Conservation (phyloP, 345 rosid species). For the Tarenaya hassleriana region DNA sequence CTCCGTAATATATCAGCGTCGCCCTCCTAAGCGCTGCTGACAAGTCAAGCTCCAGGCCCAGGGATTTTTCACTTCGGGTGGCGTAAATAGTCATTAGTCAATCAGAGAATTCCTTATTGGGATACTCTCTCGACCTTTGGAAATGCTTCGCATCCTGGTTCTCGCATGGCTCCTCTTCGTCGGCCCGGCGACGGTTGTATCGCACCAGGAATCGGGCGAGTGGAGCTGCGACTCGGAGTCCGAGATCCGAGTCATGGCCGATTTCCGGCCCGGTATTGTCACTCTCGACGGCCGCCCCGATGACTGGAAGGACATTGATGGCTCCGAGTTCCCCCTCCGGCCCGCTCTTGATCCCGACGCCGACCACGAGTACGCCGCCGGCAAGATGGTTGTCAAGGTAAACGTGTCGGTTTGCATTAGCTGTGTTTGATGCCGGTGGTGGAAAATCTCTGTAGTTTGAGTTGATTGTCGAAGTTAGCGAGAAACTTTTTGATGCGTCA, state of each 20-base stretch:
- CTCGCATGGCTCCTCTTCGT: conserved; percentile 26
- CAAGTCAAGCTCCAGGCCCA: too few species aligned
- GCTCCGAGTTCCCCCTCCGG: conserved; percentile 67
- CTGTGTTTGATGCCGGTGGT: conserved; percentile 10
- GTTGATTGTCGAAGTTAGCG: background rate
- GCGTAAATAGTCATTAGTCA: conserved; percentile 12
- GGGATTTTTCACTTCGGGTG: too few species aligned
- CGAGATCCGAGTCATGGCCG: conserved; percentile 57
- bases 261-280: conserved; percentile 65
- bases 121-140: background rate
- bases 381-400: conserved; percentile 89
- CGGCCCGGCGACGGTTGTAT: conserved; percentile 25
- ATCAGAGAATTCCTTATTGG: background rate
- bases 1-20: too few species aligned
- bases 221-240: conserved; percentile 77
- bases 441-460: background rate
- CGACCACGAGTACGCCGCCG: conserved; percentile 65
- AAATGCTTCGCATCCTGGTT: conserved; percentile 30
- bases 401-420: conserved; percentile 10
- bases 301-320: conserved; percentile 77
- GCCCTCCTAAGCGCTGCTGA: too few species aligned
- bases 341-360: conserved; percentile 90
- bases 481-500: conserved; percentile 4
- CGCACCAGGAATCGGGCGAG: conserved; percentile 84
- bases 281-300: conserved; percentile 84